phyloP scores from a whole-genome alignment of 2,329 filamentous ascomycete species.

The Aspergillus arachidicola region DNA sequence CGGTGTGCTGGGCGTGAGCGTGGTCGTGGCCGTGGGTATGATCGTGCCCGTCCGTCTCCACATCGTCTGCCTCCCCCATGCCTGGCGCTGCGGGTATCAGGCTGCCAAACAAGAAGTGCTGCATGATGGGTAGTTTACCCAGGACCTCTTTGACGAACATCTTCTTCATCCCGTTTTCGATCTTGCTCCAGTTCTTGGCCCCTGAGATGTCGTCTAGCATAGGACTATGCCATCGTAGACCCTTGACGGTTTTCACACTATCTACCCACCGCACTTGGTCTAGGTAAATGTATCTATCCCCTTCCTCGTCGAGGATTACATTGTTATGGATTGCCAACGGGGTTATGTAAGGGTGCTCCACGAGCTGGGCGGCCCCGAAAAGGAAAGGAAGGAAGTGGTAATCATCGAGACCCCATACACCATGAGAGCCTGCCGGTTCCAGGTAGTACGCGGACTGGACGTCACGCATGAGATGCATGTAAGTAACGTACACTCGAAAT shows the following conservation, averaged over 20 bases:
- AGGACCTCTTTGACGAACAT: conserved; percentile 97
- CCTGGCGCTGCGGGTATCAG: conserved; percentile 77
- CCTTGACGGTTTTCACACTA: conserved; percentile 92
- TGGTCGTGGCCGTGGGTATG: conserved; percentile 69
- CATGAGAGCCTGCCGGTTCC: conserved; percentile 93
- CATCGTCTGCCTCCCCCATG: conserved; percentile 64
- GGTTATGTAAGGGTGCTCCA: conserved; percentile 80
- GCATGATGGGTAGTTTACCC: conserved; percentile 94
- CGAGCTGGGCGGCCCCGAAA: conserved; percentile 86
- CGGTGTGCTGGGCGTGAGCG: conserved; percentile 59
- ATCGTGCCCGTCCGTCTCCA: conserved; percentile 59
- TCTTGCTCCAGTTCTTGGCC: conserved; percentile 86
- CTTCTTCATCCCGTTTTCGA: conserved; percentile 90
- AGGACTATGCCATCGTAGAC: conserved; percentile 91
- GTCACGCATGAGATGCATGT: conserved; percentile 82
- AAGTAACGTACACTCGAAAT: conserved; percentile 77
- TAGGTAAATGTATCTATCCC: conserved; percentile 82
- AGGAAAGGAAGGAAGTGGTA: conserved; percentile 97
- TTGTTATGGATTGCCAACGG: conserved; percentile 83
- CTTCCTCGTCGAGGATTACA: conserved; percentile 83
- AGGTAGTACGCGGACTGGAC: conserved; percentile 94
- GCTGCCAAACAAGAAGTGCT: conserved; percentile 93
- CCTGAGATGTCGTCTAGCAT: conserved; percentile 98
- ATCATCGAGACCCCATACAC: conserved; percentile 96
- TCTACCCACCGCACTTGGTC: conserved; percentile 94